Evolutionary conservation across 164 flowering plant species (phyloP).

Genomic region (Pachysandra terminalis): DNA sequence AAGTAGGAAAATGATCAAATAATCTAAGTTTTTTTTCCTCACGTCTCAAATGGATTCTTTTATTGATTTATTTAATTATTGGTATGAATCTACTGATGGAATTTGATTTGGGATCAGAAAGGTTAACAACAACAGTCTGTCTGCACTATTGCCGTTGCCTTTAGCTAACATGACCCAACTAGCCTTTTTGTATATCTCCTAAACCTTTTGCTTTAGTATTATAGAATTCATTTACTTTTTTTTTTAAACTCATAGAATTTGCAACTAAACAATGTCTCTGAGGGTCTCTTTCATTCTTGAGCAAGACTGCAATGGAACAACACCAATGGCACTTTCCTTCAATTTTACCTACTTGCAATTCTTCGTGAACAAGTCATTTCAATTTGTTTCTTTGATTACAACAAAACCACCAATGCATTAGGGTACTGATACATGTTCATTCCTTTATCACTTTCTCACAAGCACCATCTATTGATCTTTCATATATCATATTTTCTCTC

Average conservation of each 20-base stretch:
- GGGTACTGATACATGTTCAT: no score
- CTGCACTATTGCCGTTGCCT: slow-evolving; percentile 65
- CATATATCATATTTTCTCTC: no score
- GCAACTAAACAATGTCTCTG: neutral
- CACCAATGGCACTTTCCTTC: slow-evolving; percentile 66
- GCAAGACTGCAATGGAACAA: slow-evolving; percentile 63
- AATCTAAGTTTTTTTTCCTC: no score
- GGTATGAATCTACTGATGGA: slow-evolving; percentile 15
- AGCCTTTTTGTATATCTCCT: slow-evolving; percentile 63
- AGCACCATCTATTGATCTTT: no score
- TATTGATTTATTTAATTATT: neutral
- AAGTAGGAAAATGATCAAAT: slow-evolving; percentile 24
- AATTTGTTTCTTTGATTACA: slow-evolving; percentile 15
- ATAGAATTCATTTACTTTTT: neutral
- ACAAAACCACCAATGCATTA: slow-evolving; percentile 73
- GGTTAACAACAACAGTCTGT: slow-evolving; percentile 89
- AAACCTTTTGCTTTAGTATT: neutral
- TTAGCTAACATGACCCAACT: slow-evolving; percentile 81
- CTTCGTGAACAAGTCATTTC: neutral
- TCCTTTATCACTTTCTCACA: no score
- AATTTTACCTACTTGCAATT: neutral
- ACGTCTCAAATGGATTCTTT: no score
- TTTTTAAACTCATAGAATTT: neutral
- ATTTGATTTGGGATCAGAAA: slow-evolving; percentile 51
- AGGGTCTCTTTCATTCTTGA: slow-evolving; percentile 34